phyloP scores from a whole-genome alignment of 495 filamentous ascomycete genomes.

The Tuber melanosporum region DNA sequence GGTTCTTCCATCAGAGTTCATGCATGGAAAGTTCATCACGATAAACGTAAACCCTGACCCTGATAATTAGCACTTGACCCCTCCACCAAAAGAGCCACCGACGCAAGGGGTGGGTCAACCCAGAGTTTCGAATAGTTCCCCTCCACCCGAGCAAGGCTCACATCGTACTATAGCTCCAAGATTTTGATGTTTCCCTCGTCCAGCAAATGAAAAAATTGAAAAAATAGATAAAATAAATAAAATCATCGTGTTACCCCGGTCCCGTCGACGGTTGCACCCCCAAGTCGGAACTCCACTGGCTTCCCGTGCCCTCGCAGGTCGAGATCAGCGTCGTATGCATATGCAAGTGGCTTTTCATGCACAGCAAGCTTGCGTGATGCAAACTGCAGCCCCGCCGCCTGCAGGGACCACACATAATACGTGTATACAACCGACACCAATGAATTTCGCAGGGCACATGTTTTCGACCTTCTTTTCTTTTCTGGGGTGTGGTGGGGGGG shows the following conservation, averaged over 20 bases:
- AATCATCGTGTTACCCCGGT: slow-evolving; percentile 37
- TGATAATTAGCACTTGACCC: slow-evolving; percentile 1
- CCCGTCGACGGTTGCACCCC: slow-evolving; percentile 34
- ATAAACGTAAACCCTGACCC: neutral
- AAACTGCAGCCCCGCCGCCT: slow-evolving; percentile 42
- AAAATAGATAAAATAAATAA: slow-evolving; percentile 8
- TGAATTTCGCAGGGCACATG: slow-evolving; percentile 40
- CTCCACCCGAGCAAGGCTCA: neutral
- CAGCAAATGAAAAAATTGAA: slow-evolving; percentile 2
- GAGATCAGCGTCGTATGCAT: slow-evolving; percentile 46
- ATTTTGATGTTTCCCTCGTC: neutral
- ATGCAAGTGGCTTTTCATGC: slow-evolving; percentile 43
- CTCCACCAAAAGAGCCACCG: slow-evolving; percentile 2
- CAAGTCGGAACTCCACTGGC: slow-evolving; percentile 35
- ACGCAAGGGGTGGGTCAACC: neutral
- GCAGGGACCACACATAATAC: slow-evolving; percentile 43
- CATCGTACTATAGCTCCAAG: neutral
- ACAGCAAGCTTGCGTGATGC: slow-evolving; percentile 42
- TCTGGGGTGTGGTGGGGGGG: neutral
- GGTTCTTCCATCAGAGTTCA: neutral
- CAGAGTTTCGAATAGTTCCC: neutral
- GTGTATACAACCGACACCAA: slow-evolving; percentile 42
- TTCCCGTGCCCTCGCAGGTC: slow-evolving; percentile 45
- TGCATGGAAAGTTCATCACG: neutral
- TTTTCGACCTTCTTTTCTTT: slow-evolving; percentile 21